Base-by-base conservation (phyloP, 305 asterid species). In the Fraxinus sp. region DNA sequence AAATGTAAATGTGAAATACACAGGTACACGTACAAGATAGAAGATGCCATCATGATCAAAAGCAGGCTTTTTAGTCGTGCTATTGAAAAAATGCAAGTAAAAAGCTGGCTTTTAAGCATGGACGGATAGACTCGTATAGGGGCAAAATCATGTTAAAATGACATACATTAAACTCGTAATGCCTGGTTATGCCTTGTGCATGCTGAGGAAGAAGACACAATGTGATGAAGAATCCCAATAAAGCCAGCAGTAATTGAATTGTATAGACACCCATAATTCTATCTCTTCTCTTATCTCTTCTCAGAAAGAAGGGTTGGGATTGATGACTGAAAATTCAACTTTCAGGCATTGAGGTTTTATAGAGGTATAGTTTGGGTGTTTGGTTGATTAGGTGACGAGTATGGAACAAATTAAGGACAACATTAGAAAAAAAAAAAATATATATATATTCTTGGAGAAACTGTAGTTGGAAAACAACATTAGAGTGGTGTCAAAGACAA, bases 401-500 rank as follows among this genome's bases (percentile, higher is more conserved):
- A 59, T 82, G 7, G 37, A 28, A 78, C 78, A 86, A 11, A 77
- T 75, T 68, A 81, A 77, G 57, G 57, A 64, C 62, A 6, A 41
- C 75, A 80, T 52, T 52, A 49, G 52, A n/a, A 72, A 5, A 84
- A 11, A 32, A 79, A 37, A 64, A 26, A 43, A 30, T 30, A 33
- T 33, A 59, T 3, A 11, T 46, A 46, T 11, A 73, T 82, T 35
- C 35, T 76, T 68, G 79, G 83, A 88, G 85, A 86, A 52, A 86
- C 87, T 86, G 82, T 86, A 36, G 92, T 87, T 89, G 90, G 93
- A 87, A 85, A 90, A 92, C 93, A 87, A 87, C 97, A 82, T 85
- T 89, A 86, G 97, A 91, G 97, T 92, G 93, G 84, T 89, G 89
- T 85, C 89, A 86, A 93, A 91, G 98, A 88, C 92, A 91, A 83